Percentiles rank a stretch among this genome's conserved stretches.
Evolutionary conservation across 1,284 basidiomycete species (phyloP).

Genomic region (Ganoderma multipileum): DNA sequence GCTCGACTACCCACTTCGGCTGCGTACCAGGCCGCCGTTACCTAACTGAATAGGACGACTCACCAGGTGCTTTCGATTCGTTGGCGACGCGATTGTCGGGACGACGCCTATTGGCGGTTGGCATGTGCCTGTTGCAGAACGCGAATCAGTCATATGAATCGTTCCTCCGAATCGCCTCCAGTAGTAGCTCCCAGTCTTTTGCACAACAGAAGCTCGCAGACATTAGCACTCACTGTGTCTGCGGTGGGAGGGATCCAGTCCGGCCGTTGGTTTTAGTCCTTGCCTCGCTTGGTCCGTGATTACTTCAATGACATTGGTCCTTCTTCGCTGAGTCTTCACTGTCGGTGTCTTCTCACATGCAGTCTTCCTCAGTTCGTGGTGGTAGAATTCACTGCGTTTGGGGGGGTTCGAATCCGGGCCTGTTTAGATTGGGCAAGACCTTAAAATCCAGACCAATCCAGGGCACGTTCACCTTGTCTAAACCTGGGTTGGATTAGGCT

Average conservation of each 20-base stretch:
- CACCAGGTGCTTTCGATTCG: not conserved
- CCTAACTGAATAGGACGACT: not conserved
- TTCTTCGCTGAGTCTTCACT: too few species aligned
- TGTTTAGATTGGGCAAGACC: not conserved
- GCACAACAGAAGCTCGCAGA: not conserved
- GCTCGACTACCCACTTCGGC: not conserved
- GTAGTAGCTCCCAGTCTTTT: not conserved
- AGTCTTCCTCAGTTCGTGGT: not conserved
- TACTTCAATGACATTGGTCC: too few species aligned
- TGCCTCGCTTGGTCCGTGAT: too few species aligned
- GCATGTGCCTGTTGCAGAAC: not conserved
- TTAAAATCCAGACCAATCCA: not conserved
- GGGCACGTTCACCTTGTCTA: not conserved
- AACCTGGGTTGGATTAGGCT: not conserved
- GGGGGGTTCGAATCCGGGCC: not conserved
- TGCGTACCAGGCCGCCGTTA: conserved; percentile 1
- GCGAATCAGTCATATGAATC: not conserved
- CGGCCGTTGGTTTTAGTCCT: too few species aligned
- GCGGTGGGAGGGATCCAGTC: not conserved
- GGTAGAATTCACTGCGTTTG: not conserved
- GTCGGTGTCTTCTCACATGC: too few species aligned
- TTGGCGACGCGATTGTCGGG: not conserved
- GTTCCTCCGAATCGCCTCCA: not conserved
- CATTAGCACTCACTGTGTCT: not conserved
- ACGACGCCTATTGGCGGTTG: not conserved